Evolutionary conservation across 768 basidiomycete species (phyloP), one percentile per base, ranked within the genome.

Genomic region (Coprinellus aureogranulatus): DNA sequence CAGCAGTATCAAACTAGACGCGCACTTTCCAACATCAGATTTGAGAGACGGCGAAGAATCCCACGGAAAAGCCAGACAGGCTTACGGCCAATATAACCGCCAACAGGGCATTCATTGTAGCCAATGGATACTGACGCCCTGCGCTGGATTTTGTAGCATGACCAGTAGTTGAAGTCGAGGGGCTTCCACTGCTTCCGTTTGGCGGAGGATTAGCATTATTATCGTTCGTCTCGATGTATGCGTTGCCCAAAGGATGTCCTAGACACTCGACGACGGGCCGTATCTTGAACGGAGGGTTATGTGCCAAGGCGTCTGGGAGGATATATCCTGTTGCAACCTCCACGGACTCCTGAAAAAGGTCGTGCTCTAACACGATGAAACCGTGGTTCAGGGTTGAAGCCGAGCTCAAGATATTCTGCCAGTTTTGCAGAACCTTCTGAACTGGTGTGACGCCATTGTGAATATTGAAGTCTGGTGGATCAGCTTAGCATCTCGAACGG

Each of bases 281-380:
- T 59, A 95, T 87, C 46, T 77, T 82, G 76, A 92, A 87, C 18
- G 74, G 54, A 20, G 85, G 86, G 37, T 79, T 73, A 67, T 81
- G 82, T 3, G 86, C 85, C 59, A 92, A 74, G 5, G 90, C 92
- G 65, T 86, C 84, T 2, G 92, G 92, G 16, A 94, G 80, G 65
- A 94, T 85, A 75, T 94, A 94, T 37, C 89, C 91, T 39, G 88
- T 88, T 3, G 92, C 92, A 22, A 94, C 79, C 59, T 94, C 89
- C 44, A 94, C 92, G 1, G 86, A 79, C 68, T 93, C 87, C 70
- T 87, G 84, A 78, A 91, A 94, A 31, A 93, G 78, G 71, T 94
- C 92, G 68, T 91, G 89, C 70, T 91, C 90, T 34, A 96, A 80
- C 50, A 92, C 89, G 64, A 96, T 92, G 79, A 96, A 96, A 11